Evolutionary conservation across 306 rosid genomes (phyloP).

Genomic region (Vicia faba): DNA sequence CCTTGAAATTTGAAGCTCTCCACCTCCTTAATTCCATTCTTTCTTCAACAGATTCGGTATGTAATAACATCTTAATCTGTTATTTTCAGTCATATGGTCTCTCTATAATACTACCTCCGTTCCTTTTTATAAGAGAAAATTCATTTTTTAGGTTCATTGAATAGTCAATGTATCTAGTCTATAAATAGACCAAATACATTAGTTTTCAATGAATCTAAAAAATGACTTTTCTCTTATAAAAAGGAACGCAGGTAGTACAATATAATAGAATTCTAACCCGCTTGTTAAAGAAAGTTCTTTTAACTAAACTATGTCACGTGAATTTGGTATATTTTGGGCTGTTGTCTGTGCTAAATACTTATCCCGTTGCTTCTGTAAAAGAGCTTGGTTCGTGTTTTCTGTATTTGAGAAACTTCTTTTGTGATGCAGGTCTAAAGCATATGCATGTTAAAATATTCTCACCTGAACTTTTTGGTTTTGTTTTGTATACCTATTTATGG

Average conservation of each 20-base stretch:
- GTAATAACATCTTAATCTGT: slow-evolving; percentile 36
- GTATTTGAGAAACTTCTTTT: slow-evolving; percentile 13
- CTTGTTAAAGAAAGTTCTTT: slow-evolving; percentile 23
- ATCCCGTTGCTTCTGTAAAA: slow-evolving; percentile 17
- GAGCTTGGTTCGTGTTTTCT: slow-evolving; percentile 9
- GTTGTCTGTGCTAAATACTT: slow-evolving; percentile 27
- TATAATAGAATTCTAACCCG: slow-evolving; percentile 16
- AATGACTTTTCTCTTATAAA: too few species aligned
- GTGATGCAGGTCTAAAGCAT: slow-evolving; percentile 17
- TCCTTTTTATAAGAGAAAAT: too few species aligned
- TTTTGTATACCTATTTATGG: slow-evolving; percentile 27
- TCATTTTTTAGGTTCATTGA: too few species aligned
- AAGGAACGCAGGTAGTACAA: too few species aligned
- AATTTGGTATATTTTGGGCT: slow-evolving; percentile 23
- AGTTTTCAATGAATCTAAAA: too few species aligned
- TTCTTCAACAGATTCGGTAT: slow-evolving; percentile 63
- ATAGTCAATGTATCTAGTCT: too few species aligned
- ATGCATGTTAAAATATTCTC: slow-evolving; percentile 5
- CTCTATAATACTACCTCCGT: too few species aligned
- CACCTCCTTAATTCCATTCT: slow-evolving; percentile 67
- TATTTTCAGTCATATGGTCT: slow-evolving; percentile 24
- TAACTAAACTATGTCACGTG: slow-evolving; percentile 16
- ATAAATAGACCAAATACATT: too few species aligned
- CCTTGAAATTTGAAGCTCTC: slow-evolving; percentile 80
- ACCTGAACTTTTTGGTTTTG: background rate